A percentile compares a stretch with the other conserved stretches of the same genome.
These are phyloP conservation scores for Piper betle DNA, from an alignment of 164 flowering plant genomes.

Conservation along the genomic window DNA sequence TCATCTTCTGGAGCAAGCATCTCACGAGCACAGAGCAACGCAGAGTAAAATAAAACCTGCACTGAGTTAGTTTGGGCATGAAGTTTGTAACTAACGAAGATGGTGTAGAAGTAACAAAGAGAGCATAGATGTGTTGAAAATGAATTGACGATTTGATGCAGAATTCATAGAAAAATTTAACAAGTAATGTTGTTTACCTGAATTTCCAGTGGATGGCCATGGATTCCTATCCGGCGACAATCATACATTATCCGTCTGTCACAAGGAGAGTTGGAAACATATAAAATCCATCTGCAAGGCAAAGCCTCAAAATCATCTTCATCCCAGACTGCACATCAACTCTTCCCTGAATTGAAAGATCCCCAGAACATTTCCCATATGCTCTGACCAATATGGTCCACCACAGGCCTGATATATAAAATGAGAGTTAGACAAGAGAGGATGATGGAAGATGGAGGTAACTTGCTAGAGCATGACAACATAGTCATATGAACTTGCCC, in stretches of 20 bases:
- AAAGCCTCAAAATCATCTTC: conserved; percentile 65
- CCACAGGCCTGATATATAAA: conserved; percentile 44
- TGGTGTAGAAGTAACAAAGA: no score
- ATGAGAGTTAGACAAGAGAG: neutral
- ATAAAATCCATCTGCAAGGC: conserved; percentile 84
- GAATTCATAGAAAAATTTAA: no score
- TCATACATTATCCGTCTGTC: conserved; percentile 89
- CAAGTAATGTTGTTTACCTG: conserved; percentile 25
- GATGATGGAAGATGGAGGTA: neutral
- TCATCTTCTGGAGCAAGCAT: conserved; percentile 81
- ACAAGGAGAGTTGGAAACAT: conserved; percentile 80
- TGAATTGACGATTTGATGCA: no score
- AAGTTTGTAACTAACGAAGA: no score
- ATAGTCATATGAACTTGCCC: conserved; percentile 22
- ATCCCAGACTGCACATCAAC: conserved; percentile 83
- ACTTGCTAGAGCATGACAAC: neutral
- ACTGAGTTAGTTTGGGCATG: neutral
- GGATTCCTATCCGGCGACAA: conserved; percentile 84
- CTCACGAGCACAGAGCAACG: conserved; percentile 79
- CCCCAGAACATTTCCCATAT: conserved; percentile 73
- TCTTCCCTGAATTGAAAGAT: conserved; percentile 59
- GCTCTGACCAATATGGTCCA: conserved; percentile 78
- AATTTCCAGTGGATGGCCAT: conserved; percentile 84
- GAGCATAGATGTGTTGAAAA: no score
- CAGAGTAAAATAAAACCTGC: conserved; percentile 85